Conservation (phyloP, 164 flowering plant species). For the Sextonia rubra region DNA sequence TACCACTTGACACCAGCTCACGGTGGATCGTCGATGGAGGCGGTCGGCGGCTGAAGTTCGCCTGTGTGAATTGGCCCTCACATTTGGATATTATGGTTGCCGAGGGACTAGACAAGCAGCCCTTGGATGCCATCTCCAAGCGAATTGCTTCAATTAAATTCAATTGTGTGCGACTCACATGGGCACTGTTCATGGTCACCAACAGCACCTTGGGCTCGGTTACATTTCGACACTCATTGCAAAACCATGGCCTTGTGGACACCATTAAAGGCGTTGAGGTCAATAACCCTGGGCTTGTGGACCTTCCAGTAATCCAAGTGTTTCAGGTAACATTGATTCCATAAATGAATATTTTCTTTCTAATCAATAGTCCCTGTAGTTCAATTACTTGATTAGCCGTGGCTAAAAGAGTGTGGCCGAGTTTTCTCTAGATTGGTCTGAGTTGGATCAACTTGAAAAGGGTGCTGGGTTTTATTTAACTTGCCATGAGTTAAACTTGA, state of each 20-base stretch:
- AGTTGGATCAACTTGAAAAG: too few relatives aligned
- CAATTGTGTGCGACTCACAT: constrained; percentile 86
- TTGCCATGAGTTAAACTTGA: too few relatives aligned
- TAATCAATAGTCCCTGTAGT: neutral
- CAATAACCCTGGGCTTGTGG: constrained; percentile 67
- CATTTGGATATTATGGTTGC: constrained; percentile 74
- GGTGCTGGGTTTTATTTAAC: too few relatives aligned
- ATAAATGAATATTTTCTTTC: neutral
- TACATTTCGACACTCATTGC: constrained; percentile 70
- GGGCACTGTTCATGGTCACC: constrained; percentile 68
- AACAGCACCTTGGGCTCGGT: constrained; percentile 46
- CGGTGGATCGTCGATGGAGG: constrained; percentile 78
- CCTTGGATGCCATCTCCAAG: constrained; percentile 54
- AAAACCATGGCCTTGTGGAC: constrained; percentile 49
- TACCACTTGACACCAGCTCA: constrained; percentile 56
- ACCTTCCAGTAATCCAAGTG: constrained; percentile 62
- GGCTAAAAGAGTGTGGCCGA: too few relatives aligned
- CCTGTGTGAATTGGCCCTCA: constrained; percentile 79
- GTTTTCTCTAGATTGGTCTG: too few relatives aligned
- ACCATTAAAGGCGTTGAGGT: constrained; percentile 53
- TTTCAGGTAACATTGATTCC: constrained; percentile 44
- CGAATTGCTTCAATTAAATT: constrained; percentile 54
- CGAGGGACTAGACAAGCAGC: constrained; percentile 86
- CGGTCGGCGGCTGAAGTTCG: constrained; percentile 66
- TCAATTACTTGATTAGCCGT: too few relatives aligned